Evolutionary conservation across 805 yeast genomes (phyloP).

Genomic region (Isabelozyma rhagii): DNA sequence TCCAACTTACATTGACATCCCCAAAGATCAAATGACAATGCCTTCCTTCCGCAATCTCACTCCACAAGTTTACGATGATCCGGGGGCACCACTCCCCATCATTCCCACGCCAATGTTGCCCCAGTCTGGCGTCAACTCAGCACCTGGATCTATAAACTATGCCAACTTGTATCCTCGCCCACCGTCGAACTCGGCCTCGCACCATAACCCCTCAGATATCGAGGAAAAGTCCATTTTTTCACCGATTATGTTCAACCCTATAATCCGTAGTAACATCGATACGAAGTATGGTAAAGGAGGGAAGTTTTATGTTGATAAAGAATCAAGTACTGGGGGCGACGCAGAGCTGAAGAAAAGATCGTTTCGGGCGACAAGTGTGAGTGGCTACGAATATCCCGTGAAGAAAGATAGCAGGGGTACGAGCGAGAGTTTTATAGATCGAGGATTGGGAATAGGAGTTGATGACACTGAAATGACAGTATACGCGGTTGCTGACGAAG

Average conservation of each 20-base stretch:
- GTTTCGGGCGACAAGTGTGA: constrained; percentile 35
- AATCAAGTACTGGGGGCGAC: constrained; percentile 18
- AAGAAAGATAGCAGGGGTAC: constrained; percentile 1
- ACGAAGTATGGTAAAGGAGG: constrained; percentile 89
- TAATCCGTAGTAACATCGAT: constrained; percentile 72
- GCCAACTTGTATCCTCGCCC: neutral
- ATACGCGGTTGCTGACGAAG: neutral
- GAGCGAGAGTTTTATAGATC: neutral
- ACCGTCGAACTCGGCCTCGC: neutral
- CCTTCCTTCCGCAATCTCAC: constrained; percentile 19
- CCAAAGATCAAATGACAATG: constrained; percentile 56
- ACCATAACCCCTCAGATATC: neutral
- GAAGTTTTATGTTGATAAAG: constrained; percentile 65
- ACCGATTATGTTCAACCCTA: constrained; percentile 78
- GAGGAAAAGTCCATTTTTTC: constrained; percentile 62
- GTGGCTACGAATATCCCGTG: constrained; percentile 17
- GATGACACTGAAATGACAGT: neutral
- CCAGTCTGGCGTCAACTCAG: constrained; percentile 13
- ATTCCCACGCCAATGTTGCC: constrained; percentile 48
- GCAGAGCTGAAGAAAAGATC: constrained; percentile 13
- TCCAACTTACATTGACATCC: constrained; percentile 43
- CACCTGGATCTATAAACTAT: constrained; percentile 14
- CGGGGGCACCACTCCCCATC: constrained; percentile 77
- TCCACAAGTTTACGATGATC: constrained; percentile 65
- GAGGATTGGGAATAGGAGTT: neutral